Evolutionary conservation across 164 flowering plant genomes (phyloP).

Genomic region (Chimonanthus praecox): DNA sequence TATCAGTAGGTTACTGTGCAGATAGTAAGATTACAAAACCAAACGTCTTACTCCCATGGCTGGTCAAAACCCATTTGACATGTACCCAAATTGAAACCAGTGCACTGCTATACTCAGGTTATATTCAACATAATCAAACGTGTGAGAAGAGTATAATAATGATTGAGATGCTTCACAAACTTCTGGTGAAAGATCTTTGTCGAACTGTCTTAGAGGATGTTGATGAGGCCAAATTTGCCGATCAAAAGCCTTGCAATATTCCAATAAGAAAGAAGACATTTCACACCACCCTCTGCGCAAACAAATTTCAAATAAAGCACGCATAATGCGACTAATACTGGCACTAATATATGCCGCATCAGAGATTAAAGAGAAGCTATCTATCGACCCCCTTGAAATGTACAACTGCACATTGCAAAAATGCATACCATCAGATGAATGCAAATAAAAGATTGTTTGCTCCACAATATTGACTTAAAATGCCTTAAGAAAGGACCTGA

Average conservation of each 20-base stretch:
- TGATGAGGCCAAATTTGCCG: conserved; percentile 97
- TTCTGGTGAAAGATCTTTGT: conserved; percentile 72
- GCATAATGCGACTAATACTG: conserved; percentile 96
- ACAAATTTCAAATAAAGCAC: conserved; percentile 95
- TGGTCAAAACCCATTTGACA: not conserved
- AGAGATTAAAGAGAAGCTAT: conserved; percentile 79
- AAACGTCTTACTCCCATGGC: not conserved
- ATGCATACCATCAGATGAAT: not conserved
- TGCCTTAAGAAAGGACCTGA: conserved; percentile 47
- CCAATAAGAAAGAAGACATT: conserved; percentile 83
- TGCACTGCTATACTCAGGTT: not conserved
- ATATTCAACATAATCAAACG: not conserved
- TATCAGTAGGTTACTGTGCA: not conserved
- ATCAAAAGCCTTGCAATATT: conserved; percentile 97
- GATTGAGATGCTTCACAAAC: conserved; percentile 34
- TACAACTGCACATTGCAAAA: conserved; percentile 55
- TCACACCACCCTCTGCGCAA: conserved; percentile 97
- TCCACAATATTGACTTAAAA: not conserved
- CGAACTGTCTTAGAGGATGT: conserved; percentile 97
- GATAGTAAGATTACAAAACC: not conserved
- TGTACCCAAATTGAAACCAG: not conserved
- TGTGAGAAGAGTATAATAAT: conserved; percentile 1
- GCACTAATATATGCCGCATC: conserved; percentile 99
- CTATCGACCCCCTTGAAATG: conserved; percentile 87
- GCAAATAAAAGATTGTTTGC: not conserved